A percentile compares a stretch with the other conserved stretches of the same genome.
Evolutionary conservation across 768 basidiomycete genomes (phyloP).

Genomic region (Psilocybe sp.): DNA sequence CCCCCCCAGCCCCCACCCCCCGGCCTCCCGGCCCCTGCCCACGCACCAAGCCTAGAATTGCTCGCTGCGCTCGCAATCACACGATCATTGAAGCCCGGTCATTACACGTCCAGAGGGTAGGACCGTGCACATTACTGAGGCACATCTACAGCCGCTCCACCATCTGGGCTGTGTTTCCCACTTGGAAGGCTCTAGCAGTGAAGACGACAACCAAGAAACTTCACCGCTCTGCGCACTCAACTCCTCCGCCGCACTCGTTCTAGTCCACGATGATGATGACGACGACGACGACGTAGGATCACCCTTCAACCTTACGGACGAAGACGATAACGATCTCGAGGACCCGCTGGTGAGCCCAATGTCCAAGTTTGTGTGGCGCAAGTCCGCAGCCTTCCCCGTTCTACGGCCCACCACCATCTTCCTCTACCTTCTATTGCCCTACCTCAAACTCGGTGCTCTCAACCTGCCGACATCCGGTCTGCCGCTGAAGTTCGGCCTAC

Average conservation of each 20-base stretch:
- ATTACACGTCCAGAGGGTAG: no score
- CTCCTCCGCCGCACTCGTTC: slow-evolving; percentile 56
- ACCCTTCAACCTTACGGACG: slow-evolving; percentile 36
- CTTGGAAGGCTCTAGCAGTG: slow-evolving; percentile 21
- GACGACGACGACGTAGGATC: slow-evolving; percentile 34
- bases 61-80: no score
- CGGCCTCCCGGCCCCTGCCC: no score
- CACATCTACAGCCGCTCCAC: no score
- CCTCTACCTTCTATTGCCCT: slow-evolving; percentile 67
- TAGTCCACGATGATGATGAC: slow-evolving; percentile 58
- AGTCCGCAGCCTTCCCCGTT: slow-evolving; percentile 41
- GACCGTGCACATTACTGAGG: no score
- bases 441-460: slow-evolving; percentile 70
- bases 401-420: slow-evolving; percentile 58
- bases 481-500: slow-evolving; percentile 48
- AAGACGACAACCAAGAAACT: slow-evolving; percentile 18
- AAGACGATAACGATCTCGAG: slow-evolving; percentile 40
- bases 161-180: no score
- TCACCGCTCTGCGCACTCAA: slow-evolving; percentile 28
- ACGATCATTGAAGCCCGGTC: no score
- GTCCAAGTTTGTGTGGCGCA: slow-evolving; percentile 40
- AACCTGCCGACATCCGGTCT: slow-evolving; percentile 47
- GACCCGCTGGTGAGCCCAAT: slow-evolving; percentile 43
- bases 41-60: no score
- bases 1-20: no score